Conservation (phyloP, 1,284 basidiomycete species). For the Tilletia indica region DNA sequence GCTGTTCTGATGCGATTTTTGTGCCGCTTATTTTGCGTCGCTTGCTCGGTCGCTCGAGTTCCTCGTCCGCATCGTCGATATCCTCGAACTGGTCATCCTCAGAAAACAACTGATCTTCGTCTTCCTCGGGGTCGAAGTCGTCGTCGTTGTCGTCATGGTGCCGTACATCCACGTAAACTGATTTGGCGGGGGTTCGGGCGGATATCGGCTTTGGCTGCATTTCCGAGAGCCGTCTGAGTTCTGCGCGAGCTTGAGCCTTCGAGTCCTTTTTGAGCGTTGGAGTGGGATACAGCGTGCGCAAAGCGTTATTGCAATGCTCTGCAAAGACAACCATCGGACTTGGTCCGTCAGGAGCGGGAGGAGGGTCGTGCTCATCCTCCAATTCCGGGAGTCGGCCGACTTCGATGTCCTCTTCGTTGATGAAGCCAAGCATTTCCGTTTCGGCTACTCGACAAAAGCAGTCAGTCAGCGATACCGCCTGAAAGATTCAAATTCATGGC, state of each 20-base stretch:
- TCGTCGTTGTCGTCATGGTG: neutral
- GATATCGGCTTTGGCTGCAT: too few relatives aligned
- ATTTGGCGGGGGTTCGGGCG: too few relatives aligned
- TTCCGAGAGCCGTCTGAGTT: neutral
- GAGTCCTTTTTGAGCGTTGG: neutral
- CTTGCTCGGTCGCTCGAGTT: neutral
- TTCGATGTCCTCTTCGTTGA: slow-evolving; percentile 11
- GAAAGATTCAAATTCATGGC: neutral
- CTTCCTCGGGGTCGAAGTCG: neutral
- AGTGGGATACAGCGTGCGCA: neutral
- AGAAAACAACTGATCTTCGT: too few relatives aligned
- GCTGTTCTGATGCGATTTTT: neutral
- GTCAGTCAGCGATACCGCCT: neutral
- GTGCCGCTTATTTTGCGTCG: neutral
- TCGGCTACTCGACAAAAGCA: neutral
- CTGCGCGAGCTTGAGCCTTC: neutral
- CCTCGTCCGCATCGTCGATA: neutral
- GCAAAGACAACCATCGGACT: slow-evolving; percentile 2
- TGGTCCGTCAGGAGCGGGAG: neutral
- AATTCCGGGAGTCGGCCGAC: neutral
- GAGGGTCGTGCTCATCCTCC: slow-evolving; percentile 2
- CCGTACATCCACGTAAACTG: too few relatives aligned
- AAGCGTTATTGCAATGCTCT: neutral
- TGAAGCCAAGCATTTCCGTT: slow-evolving; percentile 9
- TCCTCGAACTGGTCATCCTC: neutral